Percentiles rank a stretch among this genome's conserved stretches.
Evolutionary conservation across 179 eudicot genomes (phyloP).

Genomic region (Spinacia oleracea): DNA sequence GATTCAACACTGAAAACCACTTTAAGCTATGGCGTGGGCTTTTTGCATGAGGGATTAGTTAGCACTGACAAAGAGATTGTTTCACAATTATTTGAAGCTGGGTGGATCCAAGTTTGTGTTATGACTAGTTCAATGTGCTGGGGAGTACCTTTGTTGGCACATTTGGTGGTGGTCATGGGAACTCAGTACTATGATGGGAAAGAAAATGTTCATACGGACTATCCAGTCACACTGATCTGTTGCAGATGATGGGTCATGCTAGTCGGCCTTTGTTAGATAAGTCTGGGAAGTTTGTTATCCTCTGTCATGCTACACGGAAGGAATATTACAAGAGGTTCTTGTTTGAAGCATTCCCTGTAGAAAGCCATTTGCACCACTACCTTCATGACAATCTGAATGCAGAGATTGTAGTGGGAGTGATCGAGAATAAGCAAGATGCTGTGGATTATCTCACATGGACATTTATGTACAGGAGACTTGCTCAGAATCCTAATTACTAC

Average conservation of each 20-base stretch:
- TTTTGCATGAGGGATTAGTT: constrained; percentile 77
- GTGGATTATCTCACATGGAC: constrained; percentile 99
- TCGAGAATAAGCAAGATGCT: constrained; percentile 91
- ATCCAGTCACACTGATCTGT: constrained; percentile 82
- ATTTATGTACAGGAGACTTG: constrained; percentile 93
- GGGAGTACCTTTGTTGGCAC: constrained; percentile 87
- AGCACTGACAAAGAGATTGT: constrained; percentile 78
- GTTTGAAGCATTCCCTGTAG: constrained; percentile 95
- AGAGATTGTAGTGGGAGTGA: constrained; percentile 80
- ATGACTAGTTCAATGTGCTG: constrained; percentile 90
- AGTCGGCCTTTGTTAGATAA: constrained; percentile 89
- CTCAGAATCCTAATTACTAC: constrained; percentile 96
- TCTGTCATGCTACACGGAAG: constrained; percentile 92
- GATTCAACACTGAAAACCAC: constrained; percentile 79
- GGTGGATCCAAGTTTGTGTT: constrained; percentile 90
- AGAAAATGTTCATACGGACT: constrained; percentile 89
- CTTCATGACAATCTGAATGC: constrained; percentile 92
- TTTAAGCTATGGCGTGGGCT: constrained; percentile 73
- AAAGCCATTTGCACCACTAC: constrained; percentile 88
- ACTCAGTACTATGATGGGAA: constrained; percentile 94
- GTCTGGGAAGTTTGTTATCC: constrained; percentile 87
- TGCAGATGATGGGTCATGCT: constrained; percentile 99
- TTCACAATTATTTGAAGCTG: constrained; percentile 79
- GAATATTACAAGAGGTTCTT: constrained; percentile 92
- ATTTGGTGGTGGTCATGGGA: constrained; percentile 95